Percentiles rank a stretch among this genome's conserved stretches.
phyloP scores from a whole-genome alignment of 805 yeast species.

The Myxozyma neglecta region DNA sequence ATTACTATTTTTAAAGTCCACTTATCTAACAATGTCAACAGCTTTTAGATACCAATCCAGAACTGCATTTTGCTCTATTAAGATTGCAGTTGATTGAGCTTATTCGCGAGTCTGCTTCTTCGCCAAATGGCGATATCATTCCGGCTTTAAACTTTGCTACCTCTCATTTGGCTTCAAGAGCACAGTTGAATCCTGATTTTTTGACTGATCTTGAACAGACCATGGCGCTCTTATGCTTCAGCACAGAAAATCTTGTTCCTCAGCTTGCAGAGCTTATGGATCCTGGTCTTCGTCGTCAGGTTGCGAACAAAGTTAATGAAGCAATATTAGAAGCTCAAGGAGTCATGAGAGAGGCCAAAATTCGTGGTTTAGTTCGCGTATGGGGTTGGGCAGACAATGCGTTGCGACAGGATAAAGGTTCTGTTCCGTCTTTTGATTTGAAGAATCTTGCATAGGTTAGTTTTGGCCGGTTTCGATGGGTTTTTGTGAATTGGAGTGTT shows the following conservation, averaged over 20 bases:
- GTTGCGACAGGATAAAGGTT: constrained; percentile 34
- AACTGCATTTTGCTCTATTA: constrained; percentile 69
- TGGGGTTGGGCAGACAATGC: constrained; percentile 66
- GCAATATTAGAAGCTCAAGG: constrained; percentile 53
- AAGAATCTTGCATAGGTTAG: constrained; percentile 3
- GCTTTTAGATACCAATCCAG: constrained; percentile 60
- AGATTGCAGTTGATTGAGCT: constrained; percentile 76
- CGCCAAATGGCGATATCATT: constrained; percentile 25
- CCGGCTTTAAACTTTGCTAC: constrained; percentile 42
- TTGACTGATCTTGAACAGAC: constrained; percentile 75
- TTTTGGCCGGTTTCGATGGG: not conserved
- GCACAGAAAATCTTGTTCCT: constrained; percentile 39
- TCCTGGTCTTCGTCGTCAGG: constrained; percentile 58
- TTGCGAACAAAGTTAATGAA: constrained; percentile 70
- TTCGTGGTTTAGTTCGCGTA: constrained; percentile 57
- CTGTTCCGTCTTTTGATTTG: constrained; percentile 19
- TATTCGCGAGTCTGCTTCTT: constrained; percentile 55
- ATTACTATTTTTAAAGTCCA: not conserved
- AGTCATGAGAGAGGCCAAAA: constrained; percentile 39
- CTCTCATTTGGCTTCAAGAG: constrained; percentile 53
- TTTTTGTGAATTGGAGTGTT: constrained; percentile 3
- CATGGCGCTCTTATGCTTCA: constrained; percentile 71
- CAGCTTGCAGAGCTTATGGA: constrained; percentile 59
- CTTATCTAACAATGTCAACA: not conserved
- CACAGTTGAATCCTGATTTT: constrained; percentile 54